phyloP scores from a whole-genome alignment of 2,329 filamentous ascomycete genomes.

The Ascochyta viciae-villosae region DNA sequence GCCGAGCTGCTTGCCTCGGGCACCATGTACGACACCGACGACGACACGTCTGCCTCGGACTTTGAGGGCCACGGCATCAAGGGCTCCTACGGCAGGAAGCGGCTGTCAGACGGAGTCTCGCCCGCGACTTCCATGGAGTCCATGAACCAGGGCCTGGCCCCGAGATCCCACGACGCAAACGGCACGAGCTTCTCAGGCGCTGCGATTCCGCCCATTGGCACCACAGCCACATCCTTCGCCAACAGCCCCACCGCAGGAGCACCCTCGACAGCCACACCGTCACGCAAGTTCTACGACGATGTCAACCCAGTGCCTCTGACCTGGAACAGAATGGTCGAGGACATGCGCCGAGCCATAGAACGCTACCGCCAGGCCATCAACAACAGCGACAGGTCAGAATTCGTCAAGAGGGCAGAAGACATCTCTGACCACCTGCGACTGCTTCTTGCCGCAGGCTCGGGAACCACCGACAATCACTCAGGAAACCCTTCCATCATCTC shows the following conservation, averaged over 20 bases:
- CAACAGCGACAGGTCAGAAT: constrained; percentile 83
- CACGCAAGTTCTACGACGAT: constrained; percentile 90
- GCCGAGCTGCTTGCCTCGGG: constrained; percentile 90
- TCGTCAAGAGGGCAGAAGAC: constrained; percentile 93
- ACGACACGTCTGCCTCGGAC: constrained; percentile 82
- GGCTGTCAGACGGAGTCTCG: constrained; percentile 74
- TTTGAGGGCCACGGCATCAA: constrained; percentile 78
- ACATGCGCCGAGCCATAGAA: constrained; percentile 91
- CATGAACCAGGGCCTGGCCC: constrained; percentile 73
- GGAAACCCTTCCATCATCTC: constrained; percentile 99
- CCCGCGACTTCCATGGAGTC: constrained; percentile 93
- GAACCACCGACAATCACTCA: constrained; percentile 97
- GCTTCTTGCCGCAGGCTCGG: constrained; percentile 92
- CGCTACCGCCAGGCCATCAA: constrained; percentile 89
- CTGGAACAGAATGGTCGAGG: constrained; percentile 88
- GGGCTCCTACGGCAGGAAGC: constrained; percentile 71
- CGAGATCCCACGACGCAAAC: constrained; percentile 55
- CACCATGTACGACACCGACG: constrained; percentile 87
- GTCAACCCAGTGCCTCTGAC: constrained; percentile 79
- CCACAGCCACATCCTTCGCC: constrained; percentile 62
- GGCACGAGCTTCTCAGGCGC: constrained; percentile 56
- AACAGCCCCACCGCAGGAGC: constrained; percentile 55
- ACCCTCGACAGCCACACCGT: constrained; percentile 62
- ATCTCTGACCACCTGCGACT: constrained; percentile 95
- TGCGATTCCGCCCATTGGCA: constrained; percentile 57